phyloP scores from a whole-genome alignment of 257 asterid genomes.

The Nicotiana noctiflora region DNA sequence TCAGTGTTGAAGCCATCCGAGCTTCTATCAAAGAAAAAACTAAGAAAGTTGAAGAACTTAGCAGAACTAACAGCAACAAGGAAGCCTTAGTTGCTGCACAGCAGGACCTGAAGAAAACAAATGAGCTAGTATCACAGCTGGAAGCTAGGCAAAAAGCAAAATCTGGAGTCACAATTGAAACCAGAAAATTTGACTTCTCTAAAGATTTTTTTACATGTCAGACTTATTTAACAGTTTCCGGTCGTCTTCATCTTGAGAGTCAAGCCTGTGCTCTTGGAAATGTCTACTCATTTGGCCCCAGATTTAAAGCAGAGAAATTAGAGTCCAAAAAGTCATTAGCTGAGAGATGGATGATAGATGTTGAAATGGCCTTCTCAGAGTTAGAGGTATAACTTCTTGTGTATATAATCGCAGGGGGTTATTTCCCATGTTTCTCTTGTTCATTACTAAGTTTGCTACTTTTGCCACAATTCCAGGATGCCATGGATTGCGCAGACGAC shows the following conservation, averaged over 20 bases:
- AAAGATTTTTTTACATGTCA: slow-evolving; percentile 52
- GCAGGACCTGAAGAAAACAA: slow-evolving; percentile 60
- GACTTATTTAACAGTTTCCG: slow-evolving; percentile 50
- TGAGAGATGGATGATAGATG: slow-evolving; percentile 77
- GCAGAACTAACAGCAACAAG: slow-evolving; percentile 63
- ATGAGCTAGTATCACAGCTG: slow-evolving; percentile 45
- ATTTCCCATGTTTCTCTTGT: too few relatives aligned
- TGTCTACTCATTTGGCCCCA: slow-evolving; percentile 80
- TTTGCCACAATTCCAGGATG: slow-evolving; percentile 5
- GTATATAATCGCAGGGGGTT: not conserved
- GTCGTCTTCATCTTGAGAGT: slow-evolving; percentile 83
- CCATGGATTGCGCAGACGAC: slow-evolving; percentile 26
- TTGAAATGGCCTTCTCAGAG: slow-evolving; percentile 74
- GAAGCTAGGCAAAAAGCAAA: slow-evolving; percentile 47
- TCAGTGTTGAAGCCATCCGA: slow-evolving; percentile 36
- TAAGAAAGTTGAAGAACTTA: slow-evolving; percentile 57
- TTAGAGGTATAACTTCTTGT: not conserved
- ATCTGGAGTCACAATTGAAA: slow-evolving; percentile 10
- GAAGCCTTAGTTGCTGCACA: slow-evolving; percentile 71
- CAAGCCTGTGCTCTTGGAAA: slow-evolving; percentile 80
- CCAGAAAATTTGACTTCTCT: slow-evolving; percentile 24
- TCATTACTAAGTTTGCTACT: too few relatives aligned
- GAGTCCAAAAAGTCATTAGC: too few relatives aligned
- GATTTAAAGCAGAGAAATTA: not conserved
- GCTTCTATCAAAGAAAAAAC: slow-evolving; percentile 56